Base-by-base conservation (phyloP, 2,329 filamentous ascomycete genomes). In the Neonectria neomacrospora region DNA sequence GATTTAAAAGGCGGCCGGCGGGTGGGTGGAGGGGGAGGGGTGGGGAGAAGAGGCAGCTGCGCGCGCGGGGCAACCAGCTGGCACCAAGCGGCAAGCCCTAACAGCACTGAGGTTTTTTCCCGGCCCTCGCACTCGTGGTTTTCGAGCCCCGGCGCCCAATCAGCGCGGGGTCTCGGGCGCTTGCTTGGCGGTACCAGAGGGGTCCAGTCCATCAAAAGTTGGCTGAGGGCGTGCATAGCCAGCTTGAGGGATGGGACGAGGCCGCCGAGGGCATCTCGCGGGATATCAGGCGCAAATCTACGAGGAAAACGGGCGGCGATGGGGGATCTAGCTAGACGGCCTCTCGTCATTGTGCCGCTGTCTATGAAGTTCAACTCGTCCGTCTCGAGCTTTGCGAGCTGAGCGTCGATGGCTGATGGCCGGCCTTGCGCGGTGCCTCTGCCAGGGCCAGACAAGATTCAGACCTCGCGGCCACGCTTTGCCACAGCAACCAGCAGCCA, bases 1-100 rank as follows among this genome's bases (percentile, higher is more conserved):
- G 75, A 74, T 77, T 79, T 79, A 78, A 79, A 79, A 77, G 74
- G 76, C 65, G 65, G 65, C 66, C 59, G 71, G 70, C 67, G 64
- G 69, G 71, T 68, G 68, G 71, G 70, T 63, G 73, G 74, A 61
- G 73, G 72, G 73, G 61, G 67, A 59, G 64, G 63, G 66, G 67
- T 67, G 71, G 67, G 67, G 72, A 66, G 66, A 63, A 64, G 63
- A 72, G 70, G 60, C 72, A 71, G 66, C 41, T 66, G 58, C 70
- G 61, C 66, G 76, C 75, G 77, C 76, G 75, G 75, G 77, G 76
- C 77, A 79, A 77, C 66, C 67, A 75, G 60, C 58, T 60, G 63
- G 63, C 58, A 48, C 52, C 42, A 39, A 23, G 63, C 58, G 68
- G 58, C 67, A 72, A 77, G 72, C 77, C 77, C 77, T 79, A 79